phyloP scores from a whole-genome alignment of 306 rosid species.

The Gastrolobium bilobum region DNA sequence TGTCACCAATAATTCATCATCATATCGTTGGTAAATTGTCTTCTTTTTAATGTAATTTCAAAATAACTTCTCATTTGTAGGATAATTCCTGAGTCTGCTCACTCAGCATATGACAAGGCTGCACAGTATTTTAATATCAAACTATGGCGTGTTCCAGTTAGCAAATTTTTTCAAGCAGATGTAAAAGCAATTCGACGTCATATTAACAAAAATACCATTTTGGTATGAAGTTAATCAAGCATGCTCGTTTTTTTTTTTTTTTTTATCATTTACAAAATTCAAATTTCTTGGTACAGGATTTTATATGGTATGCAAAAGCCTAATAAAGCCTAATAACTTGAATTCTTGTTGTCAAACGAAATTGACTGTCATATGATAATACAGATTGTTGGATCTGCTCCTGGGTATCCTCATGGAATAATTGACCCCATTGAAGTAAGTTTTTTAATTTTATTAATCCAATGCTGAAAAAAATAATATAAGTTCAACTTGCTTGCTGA shows the following conservation, averaged over 20 bases:
- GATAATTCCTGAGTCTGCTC: slow-evolving; percentile 94
- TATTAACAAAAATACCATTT: slow-evolving; percentile 83
- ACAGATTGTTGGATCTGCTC: slow-evolving; percentile 99
- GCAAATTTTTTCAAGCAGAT: slow-evolving; percentile 83
- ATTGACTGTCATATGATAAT: slow-evolving; percentile 45
- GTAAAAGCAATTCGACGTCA: slow-evolving; percentile 68
- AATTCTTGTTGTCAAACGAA: slow-evolving; percentile 48
- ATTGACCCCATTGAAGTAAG: slow-evolving; percentile 92
- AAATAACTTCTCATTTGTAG: slow-evolving; percentile 54
- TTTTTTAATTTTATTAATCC: slow-evolving; percentile 21
- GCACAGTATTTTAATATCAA: slow-evolving; percentile 95
- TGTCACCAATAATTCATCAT: slow-evolving; percentile 39
- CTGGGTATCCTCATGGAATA: slow-evolving; percentile 98
- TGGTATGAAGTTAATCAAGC: slow-evolving; percentile 62
- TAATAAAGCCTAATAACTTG: slow-evolving; percentile 43
- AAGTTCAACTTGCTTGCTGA: slow-evolving; percentile 42
- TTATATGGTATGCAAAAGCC: slow-evolving; percentile 39
- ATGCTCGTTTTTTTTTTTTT: not conserved
- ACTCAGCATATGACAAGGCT: slow-evolving; percentile 98
- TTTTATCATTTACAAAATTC: not conserved
- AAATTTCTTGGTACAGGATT: slow-evolving; percentile 27
- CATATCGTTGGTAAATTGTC: slow-evolving; percentile 26
- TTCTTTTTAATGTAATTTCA: slow-evolving; percentile 38
- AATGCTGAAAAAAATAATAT: slow-evolving; percentile 24
- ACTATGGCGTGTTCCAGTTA: slow-evolving; percentile 89